Conservation (phyloP, 2,329 filamentous ascomycete genomes). For the Tolypocladium ovalisporum region DNA sequence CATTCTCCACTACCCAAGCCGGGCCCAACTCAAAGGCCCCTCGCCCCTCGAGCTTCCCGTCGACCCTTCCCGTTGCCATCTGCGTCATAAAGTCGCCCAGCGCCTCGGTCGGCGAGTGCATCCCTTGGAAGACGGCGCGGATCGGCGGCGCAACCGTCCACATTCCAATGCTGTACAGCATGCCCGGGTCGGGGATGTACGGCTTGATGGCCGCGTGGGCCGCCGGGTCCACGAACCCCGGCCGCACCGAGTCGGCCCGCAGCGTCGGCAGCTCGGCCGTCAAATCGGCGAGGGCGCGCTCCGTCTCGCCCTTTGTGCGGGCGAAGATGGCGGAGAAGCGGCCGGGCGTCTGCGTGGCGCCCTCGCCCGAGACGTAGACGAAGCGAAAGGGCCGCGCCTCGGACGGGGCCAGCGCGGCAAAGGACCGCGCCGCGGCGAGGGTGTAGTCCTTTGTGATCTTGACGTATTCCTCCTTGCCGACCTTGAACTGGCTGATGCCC, state of each 20-base stretch:
- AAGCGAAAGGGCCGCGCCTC: conserved; percentile 50
- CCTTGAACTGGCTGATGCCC: conserved; percentile 51
- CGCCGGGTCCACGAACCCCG: conserved; percentile 43
- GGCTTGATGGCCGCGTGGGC: conserved; percentile 28
- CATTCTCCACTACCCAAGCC: conserved; percentile 24
- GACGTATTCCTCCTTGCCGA: conserved; percentile 54
- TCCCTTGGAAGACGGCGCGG: conserved; percentile 7
- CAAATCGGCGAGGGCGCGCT: conserved; percentile 46
- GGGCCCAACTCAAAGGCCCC: conserved; percentile 22
- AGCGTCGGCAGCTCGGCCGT: conserved; percentile 32
- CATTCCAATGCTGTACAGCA: conserved; percentile 4
- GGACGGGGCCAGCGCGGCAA: conserved; percentile 32
- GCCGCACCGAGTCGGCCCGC: conserved; percentile 45
- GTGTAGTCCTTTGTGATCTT: conserved; percentile 59
- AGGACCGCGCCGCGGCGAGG: conserved; percentile 50
- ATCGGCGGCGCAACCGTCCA: conserved; percentile 15
- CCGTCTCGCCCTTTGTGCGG: conserved; percentile 56
- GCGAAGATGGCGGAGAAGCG: conserved; percentile 46
- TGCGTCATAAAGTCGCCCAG: conserved; percentile 33
- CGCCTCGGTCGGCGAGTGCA: conserved; percentile 29
- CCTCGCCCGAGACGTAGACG: conserved; percentile 57
- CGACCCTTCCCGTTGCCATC: conserved; percentile 30
- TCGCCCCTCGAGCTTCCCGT: conserved; percentile 12
- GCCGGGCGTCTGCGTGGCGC: conserved; percentile 46
- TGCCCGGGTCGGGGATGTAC: conserved; percentile 25